Percentiles rank a stretch among this genome's conserved stretches.
Conservation (phyloP, 768 basidiomycete species). For the Lentinula detonsa region DNA sequence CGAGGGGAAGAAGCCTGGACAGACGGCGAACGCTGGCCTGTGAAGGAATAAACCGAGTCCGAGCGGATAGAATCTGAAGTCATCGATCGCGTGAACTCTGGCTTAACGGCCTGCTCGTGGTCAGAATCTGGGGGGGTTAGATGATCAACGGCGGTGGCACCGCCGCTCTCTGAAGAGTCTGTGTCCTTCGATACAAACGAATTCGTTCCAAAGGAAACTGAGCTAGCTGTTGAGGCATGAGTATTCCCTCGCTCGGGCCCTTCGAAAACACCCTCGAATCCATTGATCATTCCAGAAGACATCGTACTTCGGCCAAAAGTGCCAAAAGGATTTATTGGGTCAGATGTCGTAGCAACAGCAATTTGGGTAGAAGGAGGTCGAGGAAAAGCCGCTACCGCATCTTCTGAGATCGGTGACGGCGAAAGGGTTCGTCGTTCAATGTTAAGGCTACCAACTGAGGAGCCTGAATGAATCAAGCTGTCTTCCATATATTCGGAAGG, state of each 20-base stretch:
- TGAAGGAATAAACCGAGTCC: background rate
- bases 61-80: background rate
- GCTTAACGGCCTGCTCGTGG: background rate
- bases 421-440: background rate
- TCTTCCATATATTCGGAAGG: background rate
- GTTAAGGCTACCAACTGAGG: background rate
- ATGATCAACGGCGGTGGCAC: background rate
- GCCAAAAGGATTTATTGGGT: slow-evolving; percentile 2
- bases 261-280: background rate
- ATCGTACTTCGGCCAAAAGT: background rate
- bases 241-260: background rate
- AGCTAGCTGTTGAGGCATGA: background rate
- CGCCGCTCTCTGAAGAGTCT: slow-evolving; percentile 1
- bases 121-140: background rate
- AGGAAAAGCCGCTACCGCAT: slow-evolving; percentile 1
- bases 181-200: background rate
- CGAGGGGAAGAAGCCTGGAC: slow-evolving; percentile 13
- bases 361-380: background rate
- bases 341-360: background rate
- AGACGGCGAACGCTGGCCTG: slow-evolving; percentile 9
- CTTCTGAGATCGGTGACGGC: background rate
- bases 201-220: background rate
- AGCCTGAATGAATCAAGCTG: background rate
- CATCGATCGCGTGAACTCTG: background rate
- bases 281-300: background rate